Percentiles rank a stretch among this genome's conserved stretches.
Conservation (phyloP, 345 rosid species). For the Pseudoturritis turrita region DNA sequence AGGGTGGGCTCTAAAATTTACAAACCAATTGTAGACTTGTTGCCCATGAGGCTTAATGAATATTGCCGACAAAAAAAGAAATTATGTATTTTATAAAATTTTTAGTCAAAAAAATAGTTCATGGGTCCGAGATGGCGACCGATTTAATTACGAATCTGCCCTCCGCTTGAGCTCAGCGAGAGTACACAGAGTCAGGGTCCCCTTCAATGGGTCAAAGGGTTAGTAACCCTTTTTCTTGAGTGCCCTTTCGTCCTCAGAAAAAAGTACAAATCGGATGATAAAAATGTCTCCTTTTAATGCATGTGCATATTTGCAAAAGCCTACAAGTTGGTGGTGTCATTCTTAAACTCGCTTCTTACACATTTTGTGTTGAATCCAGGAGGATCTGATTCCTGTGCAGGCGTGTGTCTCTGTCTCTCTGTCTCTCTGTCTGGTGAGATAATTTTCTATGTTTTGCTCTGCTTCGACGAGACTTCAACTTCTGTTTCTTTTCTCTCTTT, state of each 20-base stretch:
- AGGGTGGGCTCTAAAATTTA: no score
- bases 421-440: no score
- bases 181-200: conserved; percentile 1
- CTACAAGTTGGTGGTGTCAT: conserved; percentile 17
- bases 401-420: no score
- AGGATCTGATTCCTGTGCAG: conserved; percentile 6
- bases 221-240: neutral
- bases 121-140: neutral
- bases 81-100: no score
- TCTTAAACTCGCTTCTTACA: conserved; percentile 8
- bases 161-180: neutral
- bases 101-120: neutral
- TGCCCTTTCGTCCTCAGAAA: conserved; percentile 21
- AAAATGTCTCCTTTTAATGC: neutral
- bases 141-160: neutral
- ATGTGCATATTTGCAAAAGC: conserved; percentile 7
- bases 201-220: conserved; percentile 18
- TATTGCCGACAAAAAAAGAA: no score
- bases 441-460: no score
- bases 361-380: neutral
- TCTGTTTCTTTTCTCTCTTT: no score
- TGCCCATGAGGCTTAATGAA: no score
- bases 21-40: no score
- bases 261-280: neutral
- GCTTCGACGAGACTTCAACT: no score